A percentile compares a stretch with the other conserved stretches of the same genome.
Evolutionary conservation across 495 filamentous ascomycete genomes (phyloP).

Genomic region (Xylaria grammica): DNA sequence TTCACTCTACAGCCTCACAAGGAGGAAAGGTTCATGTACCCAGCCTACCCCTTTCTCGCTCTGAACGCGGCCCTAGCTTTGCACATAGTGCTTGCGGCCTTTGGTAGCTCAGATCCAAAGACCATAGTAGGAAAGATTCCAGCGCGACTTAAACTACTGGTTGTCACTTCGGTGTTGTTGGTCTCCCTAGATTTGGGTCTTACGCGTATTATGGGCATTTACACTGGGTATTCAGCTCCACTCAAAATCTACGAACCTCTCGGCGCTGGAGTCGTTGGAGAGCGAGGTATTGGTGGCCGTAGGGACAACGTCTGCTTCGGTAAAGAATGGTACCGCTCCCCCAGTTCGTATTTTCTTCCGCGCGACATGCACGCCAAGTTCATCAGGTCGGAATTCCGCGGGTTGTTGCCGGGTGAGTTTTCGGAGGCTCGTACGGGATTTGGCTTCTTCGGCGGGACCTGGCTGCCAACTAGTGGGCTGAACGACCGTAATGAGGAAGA

Average conservation of each 20-base stretch:
- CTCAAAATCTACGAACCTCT: conserved; percentile 71
- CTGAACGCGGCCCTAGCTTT: conserved; percentile 87
- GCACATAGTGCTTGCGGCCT: conserved; percentile 73
- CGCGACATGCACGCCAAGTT: conserved; percentile 80
- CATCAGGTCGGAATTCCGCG: conserved; percentile 85
- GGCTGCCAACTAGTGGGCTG: conserved; percentile 81
- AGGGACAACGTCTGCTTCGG: conserved; percentile 85
- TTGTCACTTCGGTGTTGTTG: conserved; percentile 57
- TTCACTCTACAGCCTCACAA: conserved; percentile 95
- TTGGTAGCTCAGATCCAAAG: conserved; percentile 71
- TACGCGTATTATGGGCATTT: conserved; percentile 77
- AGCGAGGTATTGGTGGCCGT: conserved; percentile 49
- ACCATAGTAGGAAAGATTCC: conserved; percentile 71
- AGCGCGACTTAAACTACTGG: conserved; percentile 66
- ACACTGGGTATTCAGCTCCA: conserved; percentile 85
- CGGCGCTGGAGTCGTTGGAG: conserved; percentile 52
- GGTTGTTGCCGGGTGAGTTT: conserved; percentile 91
- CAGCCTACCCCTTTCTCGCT: conserved; percentile 89
- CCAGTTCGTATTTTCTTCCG: conserved; percentile 89
- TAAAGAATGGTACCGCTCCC: conserved; percentile 99
- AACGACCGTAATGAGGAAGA: conserved; percentile 94
- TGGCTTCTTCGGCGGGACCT: conserved; percentile 75
- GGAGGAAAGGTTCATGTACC: conserved; percentile 99
- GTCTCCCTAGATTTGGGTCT: conserved; percentile 68
- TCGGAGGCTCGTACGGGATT: conserved; percentile 65